Base-by-base conservation (phyloP, 179 eudicot genomes). In the Sideroxylon spinosum region DNA sequence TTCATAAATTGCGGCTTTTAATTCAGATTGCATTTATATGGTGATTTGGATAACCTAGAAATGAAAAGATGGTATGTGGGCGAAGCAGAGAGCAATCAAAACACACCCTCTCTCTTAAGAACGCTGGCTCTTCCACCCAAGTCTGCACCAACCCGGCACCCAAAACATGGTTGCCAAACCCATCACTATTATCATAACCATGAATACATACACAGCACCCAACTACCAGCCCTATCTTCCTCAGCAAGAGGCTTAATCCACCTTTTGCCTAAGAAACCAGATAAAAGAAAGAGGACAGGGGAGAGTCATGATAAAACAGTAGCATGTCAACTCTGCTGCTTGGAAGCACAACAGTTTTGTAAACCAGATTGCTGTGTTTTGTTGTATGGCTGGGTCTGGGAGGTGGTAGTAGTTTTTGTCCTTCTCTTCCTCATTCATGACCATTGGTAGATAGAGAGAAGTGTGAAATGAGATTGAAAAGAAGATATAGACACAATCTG, bases 51-150 rank as follows among this genome's bases (percentile, higher is more conserved):
- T 37, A 37, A 37, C 68, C 73, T 5, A 71, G 73, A 68, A 89
- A 71, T 19, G 75, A 73, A 23, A 85, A 82, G 48, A 82, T 59
- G 0, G 93, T 97, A 44, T 75, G 63, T 0, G 97, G 97, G 11
- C 77, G 78, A 13, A 69, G 66, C 1, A 78, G 74, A 4, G 90
- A 74, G 73, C 89, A 93, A 78, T 91, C 98, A 62, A 93, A 93
- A n/a, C 78, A 46, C 86, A 91, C 32, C 28, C 19, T 81, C 81
- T 88, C 88, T 44, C 70, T 84, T 0, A 86, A 74, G 48, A 81
- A 69, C 76, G 90, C 79, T 3, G 98, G 98, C 73, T 91, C 81
- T 46, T 91, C 97, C 28, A 82, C 87, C 93, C 85, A 91, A n/a
- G 59, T 0, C 28, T 82, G 68, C 57, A 93, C 93, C 64, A 87